Evolutionary conservation across 768 basidiomycete species (phyloP).

Genomic region (Mycena rebaudengoi): DNA sequence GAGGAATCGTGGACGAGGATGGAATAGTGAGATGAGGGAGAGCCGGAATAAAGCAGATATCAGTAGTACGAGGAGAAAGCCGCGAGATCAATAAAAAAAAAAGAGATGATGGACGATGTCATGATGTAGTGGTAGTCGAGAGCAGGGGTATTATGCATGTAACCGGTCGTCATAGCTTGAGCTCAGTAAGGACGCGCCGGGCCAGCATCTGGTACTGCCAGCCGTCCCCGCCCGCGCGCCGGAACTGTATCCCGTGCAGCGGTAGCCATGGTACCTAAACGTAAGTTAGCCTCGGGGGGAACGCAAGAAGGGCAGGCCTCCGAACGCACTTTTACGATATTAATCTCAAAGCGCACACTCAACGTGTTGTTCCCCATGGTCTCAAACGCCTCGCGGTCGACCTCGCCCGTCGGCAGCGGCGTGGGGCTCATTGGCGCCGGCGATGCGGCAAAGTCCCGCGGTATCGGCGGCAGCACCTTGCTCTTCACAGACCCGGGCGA

Average conservation of each 20-base stretch:
- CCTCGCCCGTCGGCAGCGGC: slow-evolving; percentile 72
- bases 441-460: slow-evolving; percentile 66
- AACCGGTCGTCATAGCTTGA: slow-evolving; percentile 69
- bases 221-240: slow-evolving; percentile 87
- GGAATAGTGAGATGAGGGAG: neutral
- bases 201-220: slow-evolving; percentile 99
- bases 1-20: neutral
- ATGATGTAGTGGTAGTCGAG: too few relatives aligned
- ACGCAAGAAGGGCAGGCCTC: slow-evolving; percentile 27
- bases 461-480: slow-evolving; percentile 80
- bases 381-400: slow-evolving; percentile 75
- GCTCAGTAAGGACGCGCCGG: slow-evolving; percentile 84
- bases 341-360: slow-evolving; percentile 95
- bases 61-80: slow-evolving; percentile 7
- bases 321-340: slow-evolving; percentile 94
- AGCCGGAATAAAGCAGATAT: slow-evolving; percentile 5
- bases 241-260: slow-evolving; percentile 96
- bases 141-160: too few relatives aligned
- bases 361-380: slow-evolving; percentile 78
- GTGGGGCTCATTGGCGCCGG: slow-evolving; percentile 33
- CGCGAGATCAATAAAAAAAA: neutral
- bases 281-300: slow-evolving; percentile 9
- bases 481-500: slow-evolving; percentile 59
- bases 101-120: too few relatives aligned
- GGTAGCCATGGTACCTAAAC: slow-evolving; percentile 90